Base-by-base conservation (phyloP, 129 eudicot species). In the Tanacetum coccineum region DNA sequence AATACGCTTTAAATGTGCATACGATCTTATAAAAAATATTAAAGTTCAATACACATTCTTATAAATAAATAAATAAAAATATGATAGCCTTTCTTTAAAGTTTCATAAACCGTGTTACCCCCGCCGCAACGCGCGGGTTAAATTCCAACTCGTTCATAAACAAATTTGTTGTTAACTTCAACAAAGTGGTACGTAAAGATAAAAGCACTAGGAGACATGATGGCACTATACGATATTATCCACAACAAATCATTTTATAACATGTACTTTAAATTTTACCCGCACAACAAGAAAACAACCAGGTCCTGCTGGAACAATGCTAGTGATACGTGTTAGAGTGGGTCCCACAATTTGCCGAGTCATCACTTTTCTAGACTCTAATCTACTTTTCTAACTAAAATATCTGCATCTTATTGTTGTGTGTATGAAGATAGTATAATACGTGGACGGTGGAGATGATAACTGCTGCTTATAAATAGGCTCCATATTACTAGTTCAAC, bases 401-500 rank as follows among this genome's bases (percentile, higher is more conserved):
- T 36, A 36, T 6, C 42, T 36, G 42, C 42, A 36, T 36, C 10
- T 9, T 36, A 6, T 2, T 36, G 10, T 36, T 6, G 2, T 1
- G 42, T 6, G 42, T 8, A 36, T 36, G 3, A 10, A 5, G 9
- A 54, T 67, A 61, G 62, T 4, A 14, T 20, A 69, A 70, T 72
- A 81, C 83, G 80, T 81, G 80, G 72, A 83, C 63, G 85, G 81
- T 67, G 64, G 59, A 64, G 44, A 75, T 78, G 62, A 62, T 54
- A 56, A 2, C 32, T 14, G 19, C 12, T 21, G 64, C 64, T 59
- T 59, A 59, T 59, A 56, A 13, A 28, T 54, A 63, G 10, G 39
- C 36, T 48, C 15, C 64, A 11, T 6, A 20, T 15, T 44, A 22
- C 59, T 62, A 4, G 18, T 49, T 49, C 54, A 4, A 49, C 66